phyloP scores from a whole-genome alignment of 495 filamentous ascomycete genomes.

The Monascus purpureus region DNA sequence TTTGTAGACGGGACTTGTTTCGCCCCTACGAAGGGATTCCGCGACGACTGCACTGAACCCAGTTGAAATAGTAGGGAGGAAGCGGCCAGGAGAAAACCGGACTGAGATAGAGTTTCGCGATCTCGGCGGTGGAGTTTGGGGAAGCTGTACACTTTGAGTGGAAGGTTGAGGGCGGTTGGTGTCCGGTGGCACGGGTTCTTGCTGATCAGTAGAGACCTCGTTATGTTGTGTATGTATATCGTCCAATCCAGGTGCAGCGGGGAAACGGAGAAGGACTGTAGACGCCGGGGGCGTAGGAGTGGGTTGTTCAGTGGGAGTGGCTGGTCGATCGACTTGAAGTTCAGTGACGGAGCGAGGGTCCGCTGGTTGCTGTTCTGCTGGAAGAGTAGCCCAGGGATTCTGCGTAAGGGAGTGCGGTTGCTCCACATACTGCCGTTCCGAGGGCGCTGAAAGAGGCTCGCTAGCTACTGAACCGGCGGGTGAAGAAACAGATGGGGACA shows the following conservation, averaged over 20 bases:
- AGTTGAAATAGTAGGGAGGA: constrained; percentile 38
- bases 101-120: constrained; percentile 25
- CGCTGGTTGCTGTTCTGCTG: constrained; percentile 1
- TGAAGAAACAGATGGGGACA: constrained; percentile 18
- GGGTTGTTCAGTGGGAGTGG: constrained; percentile 14
- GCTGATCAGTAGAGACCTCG: constrained; percentile 3
- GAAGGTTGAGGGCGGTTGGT: constrained; percentile 6
- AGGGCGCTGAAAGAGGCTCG: constrained; percentile 17
- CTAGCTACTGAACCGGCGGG: constrained; percentile 19
- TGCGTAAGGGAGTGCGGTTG: constrained; percentile 22
- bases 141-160: constrained; percentile 10
- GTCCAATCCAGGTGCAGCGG: constrained; percentile 20
- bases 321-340: constrained; percentile 13
- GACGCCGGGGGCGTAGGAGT: constrained; percentile 10
- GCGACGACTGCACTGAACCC: constrained; percentile 47
- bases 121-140: constrained; percentile 22
- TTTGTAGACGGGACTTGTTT: constrained; percentile 21
- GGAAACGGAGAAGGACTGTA: constrained; percentile 27
- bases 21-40: constrained; percentile 43
- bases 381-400: constrained; percentile 27
- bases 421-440: constrained; percentile 16
- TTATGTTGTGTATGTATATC: constrained; percentile 5
- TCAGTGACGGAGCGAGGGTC: constrained; percentile 7
- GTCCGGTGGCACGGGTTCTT: constrained; percentile 8
- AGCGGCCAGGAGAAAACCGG: constrained; percentile 33